Conservation (phyloP, 1,284 basidiomycete species). For the Irpex sp. region DNA sequence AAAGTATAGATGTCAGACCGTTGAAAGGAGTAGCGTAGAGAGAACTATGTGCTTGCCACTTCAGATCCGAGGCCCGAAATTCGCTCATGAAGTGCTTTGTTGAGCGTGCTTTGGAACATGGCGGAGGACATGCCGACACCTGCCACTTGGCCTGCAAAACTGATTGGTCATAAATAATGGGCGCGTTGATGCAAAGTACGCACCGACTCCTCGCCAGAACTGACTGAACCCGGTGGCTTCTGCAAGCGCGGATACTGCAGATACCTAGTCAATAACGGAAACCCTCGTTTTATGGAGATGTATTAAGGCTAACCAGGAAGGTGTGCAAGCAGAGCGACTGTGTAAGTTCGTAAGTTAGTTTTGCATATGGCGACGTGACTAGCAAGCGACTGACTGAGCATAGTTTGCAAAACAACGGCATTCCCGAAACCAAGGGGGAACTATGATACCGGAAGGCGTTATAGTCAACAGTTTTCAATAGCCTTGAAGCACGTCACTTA, state of each 20-base stretch:
- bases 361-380: not conserved
- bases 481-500: constrained; percentile 29
- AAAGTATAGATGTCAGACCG: not conserved
- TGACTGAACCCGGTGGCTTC: constrained; percentile 81
- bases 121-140: constrained; percentile 81
- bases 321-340: constrained; percentile 72
- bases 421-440: constrained; percentile 75
- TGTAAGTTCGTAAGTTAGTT: not conserved
- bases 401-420: constrained; percentile 76
- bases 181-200: constrained; percentile 10
- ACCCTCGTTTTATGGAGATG: not conserved
- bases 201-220: constrained; percentile 70
- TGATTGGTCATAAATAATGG: not conserved
- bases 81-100: constrained; percentile 52
- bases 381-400: constrained; percentile 51
- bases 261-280: not conserved
- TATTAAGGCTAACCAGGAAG: constrained; percentile 47
- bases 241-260: constrained; percentile 56
- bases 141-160: constrained; percentile 63
- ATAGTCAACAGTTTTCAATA: not conserved
- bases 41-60: constrained; percentile 31
- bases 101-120: constrained; percentile 70
- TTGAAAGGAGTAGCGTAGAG: not conserved
- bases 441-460: constrained; percentile 26
- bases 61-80: constrained; percentile 60